Percentiles rank a stretch among this genome's conserved stretches.
These are phyloP conservation scores for Solanum chaucha DNA, from an alignment of 257 asterid species.

Conservation along the genomic window DNA sequence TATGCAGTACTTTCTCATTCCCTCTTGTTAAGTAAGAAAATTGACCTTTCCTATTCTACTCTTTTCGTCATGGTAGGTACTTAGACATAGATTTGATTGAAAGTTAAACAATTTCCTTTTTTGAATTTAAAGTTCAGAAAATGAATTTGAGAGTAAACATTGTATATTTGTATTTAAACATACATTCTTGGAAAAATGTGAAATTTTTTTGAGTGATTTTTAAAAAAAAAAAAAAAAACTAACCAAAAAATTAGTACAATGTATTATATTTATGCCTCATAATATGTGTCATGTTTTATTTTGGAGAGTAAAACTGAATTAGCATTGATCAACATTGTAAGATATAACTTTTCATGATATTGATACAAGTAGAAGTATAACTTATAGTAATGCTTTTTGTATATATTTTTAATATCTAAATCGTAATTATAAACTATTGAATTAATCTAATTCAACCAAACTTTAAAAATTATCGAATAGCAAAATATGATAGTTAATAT, in stretches of 20 bases:
- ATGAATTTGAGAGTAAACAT: not conserved
- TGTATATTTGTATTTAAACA: not conserved
- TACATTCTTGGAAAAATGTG: not conserved
- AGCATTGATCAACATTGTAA: not conserved
- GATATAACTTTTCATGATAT: not conserved
- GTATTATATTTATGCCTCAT: not conserved
- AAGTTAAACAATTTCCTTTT: not conserved
- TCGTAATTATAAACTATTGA: not conserved
- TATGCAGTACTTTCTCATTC: not conserved
- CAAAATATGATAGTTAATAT: not conserved
- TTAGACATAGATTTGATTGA: not conserved
- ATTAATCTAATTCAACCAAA: not conserved
- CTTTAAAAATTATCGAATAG: not conserved
- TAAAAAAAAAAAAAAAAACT: not conserved
- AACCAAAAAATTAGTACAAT: not conserved
- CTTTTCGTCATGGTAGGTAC: not conserved
- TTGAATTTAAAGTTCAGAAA: not conserved
- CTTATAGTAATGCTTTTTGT: not conserved
- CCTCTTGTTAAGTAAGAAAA: not conserved
- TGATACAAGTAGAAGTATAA: not conserved
- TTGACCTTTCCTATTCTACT: not conserved
- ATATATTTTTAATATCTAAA: not conserved
- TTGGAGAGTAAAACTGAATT: not conserved
- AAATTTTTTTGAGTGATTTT: not conserved
- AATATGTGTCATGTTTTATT: not conserved